Conservation (phyloP, 176 grass and related monocot genomes). For the Oryza rufipogon region DNA sequence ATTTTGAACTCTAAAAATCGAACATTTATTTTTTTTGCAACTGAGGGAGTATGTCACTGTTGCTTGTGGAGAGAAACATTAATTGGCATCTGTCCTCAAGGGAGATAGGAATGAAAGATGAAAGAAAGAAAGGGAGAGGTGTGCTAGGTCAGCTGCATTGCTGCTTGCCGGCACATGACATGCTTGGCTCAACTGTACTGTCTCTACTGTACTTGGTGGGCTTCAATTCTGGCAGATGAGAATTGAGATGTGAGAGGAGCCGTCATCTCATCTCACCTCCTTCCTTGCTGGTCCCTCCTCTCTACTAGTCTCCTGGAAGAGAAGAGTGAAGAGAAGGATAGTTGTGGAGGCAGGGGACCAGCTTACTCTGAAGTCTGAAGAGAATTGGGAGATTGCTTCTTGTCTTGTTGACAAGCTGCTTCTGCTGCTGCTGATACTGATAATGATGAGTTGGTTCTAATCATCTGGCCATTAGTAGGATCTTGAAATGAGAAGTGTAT, state of each 20-base stretch:
- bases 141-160: not conserved
- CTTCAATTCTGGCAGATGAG: conserved; percentile 36
- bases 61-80: conserved; percentile 10
- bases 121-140: not conserved
- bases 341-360: conserved; percentile 25
- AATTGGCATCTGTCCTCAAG: conserved; percentile 29
- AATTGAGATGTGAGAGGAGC: not conserved
- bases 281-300: too few relatives aligned
- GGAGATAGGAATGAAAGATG: not conserved
- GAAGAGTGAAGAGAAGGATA: not conserved
- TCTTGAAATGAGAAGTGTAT: conserved; percentile 7
- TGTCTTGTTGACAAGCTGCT: not conserved
- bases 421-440: not conserved
- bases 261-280: not conserved
- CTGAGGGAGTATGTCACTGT: not conserved
- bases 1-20: too few relatives aligned
- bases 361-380: not conserved
- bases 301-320: not conserved
- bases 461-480: conserved; percentile 25
- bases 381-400: not conserved
- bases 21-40: too few relatives aligned
- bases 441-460: conserved; percentile 12
- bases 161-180: conserved; percentile 39
- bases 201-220: conserved; percentile 33
- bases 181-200: conserved; percentile 28